Evolutionary conservation across 257 asterid genomes (phyloP), one percentile per base, ranked within the genome.

Genomic region (Solanum infundibuliforme): DNA sequence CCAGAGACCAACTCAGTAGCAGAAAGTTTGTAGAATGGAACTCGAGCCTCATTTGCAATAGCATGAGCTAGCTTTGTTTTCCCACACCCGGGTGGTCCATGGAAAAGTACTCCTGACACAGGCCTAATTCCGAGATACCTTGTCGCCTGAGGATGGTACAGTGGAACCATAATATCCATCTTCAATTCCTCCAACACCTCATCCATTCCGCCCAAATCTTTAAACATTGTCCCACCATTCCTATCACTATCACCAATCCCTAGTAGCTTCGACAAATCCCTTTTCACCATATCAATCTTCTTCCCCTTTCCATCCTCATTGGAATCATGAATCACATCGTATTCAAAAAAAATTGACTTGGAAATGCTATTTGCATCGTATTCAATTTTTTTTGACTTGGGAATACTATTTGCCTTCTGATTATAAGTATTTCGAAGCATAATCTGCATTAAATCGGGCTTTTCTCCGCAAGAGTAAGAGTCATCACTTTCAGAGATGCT

Each of bases 41-140:
- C 93, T 8, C 98, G 92, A 6, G 98, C 89, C 90, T 97, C 99
- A 88, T 97, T 97, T 48, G 98, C 99, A 91, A 97, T 95, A 66
- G 99, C 98, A 68, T 93, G 96, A 90, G 98, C 98, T 88, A 97
- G 93, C 91, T 86, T 94, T 7, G 99, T 95, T 90, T 97, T 97
- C 87, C 99, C 99, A 91, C 99, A 97, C 1, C 99, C 99, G 20
- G 98, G 99, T 21, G 98, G 99, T 6, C 99, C 99, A 12, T 95
- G 95, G 32, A 97, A 90, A 89, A 97, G 89, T 83, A 97, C 92
- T 75, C 99, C 99, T 23, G 95, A 75, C 6, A 1, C 6, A 7
- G 99, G 98, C 88, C 90, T 93, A 77, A 94, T 95, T 41, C 98
- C 98, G 8, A 95, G 89, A 87, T 88, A 81, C 71, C 85, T 90